phyloP scores from a whole-genome alignment of 179 eudicot species.

The Amaranthus tricolor region DNA sequence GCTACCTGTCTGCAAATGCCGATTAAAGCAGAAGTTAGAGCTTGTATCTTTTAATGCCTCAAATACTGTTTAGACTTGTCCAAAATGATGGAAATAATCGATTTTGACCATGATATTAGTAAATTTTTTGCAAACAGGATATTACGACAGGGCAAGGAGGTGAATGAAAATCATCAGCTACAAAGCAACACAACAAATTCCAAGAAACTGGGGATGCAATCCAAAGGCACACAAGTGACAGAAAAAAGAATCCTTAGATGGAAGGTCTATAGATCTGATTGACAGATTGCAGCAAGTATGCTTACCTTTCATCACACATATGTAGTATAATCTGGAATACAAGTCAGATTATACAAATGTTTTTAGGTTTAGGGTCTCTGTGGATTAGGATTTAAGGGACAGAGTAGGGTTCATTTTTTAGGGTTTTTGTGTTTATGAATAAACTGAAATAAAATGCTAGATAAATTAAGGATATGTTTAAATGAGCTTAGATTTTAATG shows the following conservation, averaged over 20 bases:
- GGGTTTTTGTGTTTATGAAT: too few species aligned
- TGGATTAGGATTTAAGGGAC: too few species aligned
- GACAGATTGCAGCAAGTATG: not conserved
- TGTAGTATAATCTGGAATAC: too few species aligned
- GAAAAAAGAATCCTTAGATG: not conserved
- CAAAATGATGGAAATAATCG: not conserved
- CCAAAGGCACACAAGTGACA: not conserved
- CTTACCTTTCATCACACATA: not conserved
- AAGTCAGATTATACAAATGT: too few species aligned
- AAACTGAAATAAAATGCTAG: too few species aligned
- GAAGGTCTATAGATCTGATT: not conserved
- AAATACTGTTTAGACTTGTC: not conserved
- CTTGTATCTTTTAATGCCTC: not conserved
- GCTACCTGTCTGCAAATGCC: slow-evolving; percentile 50
- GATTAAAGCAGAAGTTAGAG: not conserved
- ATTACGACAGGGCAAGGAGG: not conserved
- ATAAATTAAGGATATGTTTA: too few species aligned
- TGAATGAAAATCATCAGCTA: too few species aligned
- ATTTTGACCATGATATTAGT: not conserved
- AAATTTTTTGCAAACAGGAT: not conserved
- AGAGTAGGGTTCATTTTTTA: too few species aligned
- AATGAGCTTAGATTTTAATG: too few species aligned
- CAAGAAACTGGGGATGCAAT: not conserved
- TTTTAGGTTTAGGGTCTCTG: too few species aligned
- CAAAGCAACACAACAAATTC: not conserved